Evolutionary conservation across 1,139 yeast genomes (phyloP).

Genomic region (Waltiozyma solani): DNA sequence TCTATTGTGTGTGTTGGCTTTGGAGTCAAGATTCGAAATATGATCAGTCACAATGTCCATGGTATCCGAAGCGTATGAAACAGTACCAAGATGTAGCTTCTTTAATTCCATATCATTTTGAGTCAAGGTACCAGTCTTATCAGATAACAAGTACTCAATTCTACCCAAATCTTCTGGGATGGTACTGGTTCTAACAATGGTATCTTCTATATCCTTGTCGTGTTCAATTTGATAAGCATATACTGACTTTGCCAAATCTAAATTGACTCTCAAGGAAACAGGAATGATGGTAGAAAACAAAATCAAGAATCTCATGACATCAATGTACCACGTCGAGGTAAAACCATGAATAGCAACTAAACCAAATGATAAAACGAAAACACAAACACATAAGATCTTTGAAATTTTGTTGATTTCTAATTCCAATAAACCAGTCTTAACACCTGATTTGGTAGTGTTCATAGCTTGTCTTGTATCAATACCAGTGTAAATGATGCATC

Average conservation of each 20-base stretch:
- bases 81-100: conserved; percentile 85
- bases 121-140: conserved; percentile 95
- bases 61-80: conserved; percentile 86
- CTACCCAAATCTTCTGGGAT: conserved; percentile 97
- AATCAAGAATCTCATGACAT: conserved; percentile 81
- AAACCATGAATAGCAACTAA: conserved; percentile 79
- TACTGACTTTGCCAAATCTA: conserved; percentile 92
- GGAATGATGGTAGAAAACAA: conserved; percentile 94
- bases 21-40: conserved; percentile 24
- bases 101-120: conserved; percentile 98
- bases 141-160: conserved; percentile 84
- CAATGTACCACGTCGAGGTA: conserved; percentile 74
- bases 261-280: conserved; percentile 85
- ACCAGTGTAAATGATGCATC: conserved; percentile 86
- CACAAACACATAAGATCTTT: conserved; percentile 81
- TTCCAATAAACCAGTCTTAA: conserved; percentile 83
- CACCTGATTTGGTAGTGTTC: conserved; percentile 87
- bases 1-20: conserved; percentile 30
- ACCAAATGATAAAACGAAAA: conserved; percentile 64
- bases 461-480: conserved; percentile 87
- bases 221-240: conserved; percentile 94
- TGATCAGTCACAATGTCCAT: conserved; percentile 80
- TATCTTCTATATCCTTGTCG: conserved; percentile 69
- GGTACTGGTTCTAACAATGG: conserved; percentile 92
- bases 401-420: conserved; percentile 83